Evolutionary conservation across 805 yeast genomes (phyloP), one percentile per base, ranked within the genome.

Genomic region (Ogataea henricii): DNA sequence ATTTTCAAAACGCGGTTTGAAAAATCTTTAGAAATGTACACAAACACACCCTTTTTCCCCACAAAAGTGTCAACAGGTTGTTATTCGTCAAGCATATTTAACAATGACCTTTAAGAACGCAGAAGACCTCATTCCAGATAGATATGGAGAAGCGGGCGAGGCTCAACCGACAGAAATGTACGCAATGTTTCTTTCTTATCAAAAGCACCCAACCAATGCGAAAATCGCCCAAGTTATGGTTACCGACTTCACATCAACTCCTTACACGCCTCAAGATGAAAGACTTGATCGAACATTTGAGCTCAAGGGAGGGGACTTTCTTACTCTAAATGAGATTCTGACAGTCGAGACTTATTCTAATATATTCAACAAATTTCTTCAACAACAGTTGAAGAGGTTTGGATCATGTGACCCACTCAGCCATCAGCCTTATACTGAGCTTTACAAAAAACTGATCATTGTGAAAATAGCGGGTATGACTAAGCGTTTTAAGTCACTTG

Each of bases 231-330:
- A 36, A 4, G 8, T 53, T 7, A 43, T 43, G 18, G 54, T 55
- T 7, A 59, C 65, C 1, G 68, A 64, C 41, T 56, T 63, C 43
- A 62, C 64, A 4, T 23, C 30, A 3, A 44, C 58, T 5, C 14
- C 23, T 3, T 39, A 45, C 22, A 30, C 54, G 4, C 33, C 27
- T 13, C 12, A 16, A 2, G 39, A 41, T 14, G 38, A 30, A 3
- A 16, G 25, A 2, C 40, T 44, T 26, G 30, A 26, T 4, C 46
- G 27, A 4, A 42, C 52, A 27, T 59, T 55, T 35, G 21, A n/a
- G 10, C 20, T 56, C 13, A 40, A 34, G 3, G 18, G 42, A 8
- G 51, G 44, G 14, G 13, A 25, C 7, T 22, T 18, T 12, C 12
- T 58, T 4, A 42, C 32, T 2, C 18, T 36, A 1, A 17, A 35